Base-by-base conservation (phyloP, 208 protist species). In the Trypanosoma boissoni region DNA sequence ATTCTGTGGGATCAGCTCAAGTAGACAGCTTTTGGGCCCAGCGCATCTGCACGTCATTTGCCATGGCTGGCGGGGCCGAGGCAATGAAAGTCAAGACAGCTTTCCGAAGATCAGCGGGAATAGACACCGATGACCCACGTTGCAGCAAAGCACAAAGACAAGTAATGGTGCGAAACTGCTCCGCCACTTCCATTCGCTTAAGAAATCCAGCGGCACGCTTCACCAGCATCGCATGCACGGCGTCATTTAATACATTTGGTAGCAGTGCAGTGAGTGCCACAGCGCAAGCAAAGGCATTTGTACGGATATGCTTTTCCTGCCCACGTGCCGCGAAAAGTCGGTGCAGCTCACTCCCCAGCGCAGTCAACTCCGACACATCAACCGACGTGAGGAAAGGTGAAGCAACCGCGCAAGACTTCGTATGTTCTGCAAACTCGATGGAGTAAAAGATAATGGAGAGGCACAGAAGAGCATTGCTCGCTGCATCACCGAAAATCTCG, bases 391-490 rank as follows among this genome's bases (percentile, higher is more conserved):
- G 29, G 10, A 67, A 58, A 21, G 50, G n/a, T 53, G 26, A 37
- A 26, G 20, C 29, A n/a, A n/a, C n/a, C n/a, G n/a, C 34, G 34
- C 34, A 39, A 26, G 18, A 6, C 10, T 56, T 34, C 23, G 6
- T n/a, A 21, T 26, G 4, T 18, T 24, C 23, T 10, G 16, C 2
- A 60, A 60, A 34, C 1, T 49, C 8, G 18, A 68, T 16, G 31
- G 29, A 18, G 28, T 55, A 60, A 36, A 61, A 61, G 10, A 68
- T 46, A n/a, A 37, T 24, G 10, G 41, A 21, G 27, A 61, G 12
- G 24, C 62, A 68, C 51, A 61, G 23, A 46, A 68, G 53, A 18
- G 52, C 39, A 44, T 67, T 67, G 26, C 61, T 67, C 4, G 59
- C 29, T n/a, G 42, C 41, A 16, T 53, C 51, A 53, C 44, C 43